These are phyloP conservation scores for Thermothielavioides terrestris DNA, from an alignment of 495 filamentous ascomycete species.

Conservation along the genomic window DNA sequence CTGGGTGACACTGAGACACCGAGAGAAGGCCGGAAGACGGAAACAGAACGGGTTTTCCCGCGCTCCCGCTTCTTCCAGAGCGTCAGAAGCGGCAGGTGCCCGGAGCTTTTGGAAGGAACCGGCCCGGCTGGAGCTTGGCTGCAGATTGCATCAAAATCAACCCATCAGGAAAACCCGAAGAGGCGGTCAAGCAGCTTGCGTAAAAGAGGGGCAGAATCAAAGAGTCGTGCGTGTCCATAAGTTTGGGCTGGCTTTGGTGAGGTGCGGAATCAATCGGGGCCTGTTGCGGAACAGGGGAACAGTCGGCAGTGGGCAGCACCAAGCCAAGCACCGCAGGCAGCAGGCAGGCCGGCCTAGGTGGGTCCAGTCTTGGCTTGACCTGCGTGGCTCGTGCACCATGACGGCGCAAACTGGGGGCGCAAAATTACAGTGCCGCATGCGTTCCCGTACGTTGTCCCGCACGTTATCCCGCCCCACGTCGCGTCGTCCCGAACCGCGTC, in stretches of 20 bases:
- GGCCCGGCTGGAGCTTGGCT: neutral
- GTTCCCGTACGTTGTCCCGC: too few relatives aligned
- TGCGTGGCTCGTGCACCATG: slow-evolving; percentile 1
- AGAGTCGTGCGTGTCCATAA: neutral
- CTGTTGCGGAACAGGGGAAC: neutral
- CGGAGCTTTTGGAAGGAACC: neutral
- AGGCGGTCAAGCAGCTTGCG: slow-evolving; percentile 1
- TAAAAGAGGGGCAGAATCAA: neutral
- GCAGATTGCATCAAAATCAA: neutral
- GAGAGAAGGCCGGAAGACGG: too few relatives aligned
- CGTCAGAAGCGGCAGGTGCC: neutral
- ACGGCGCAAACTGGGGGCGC: neutral
- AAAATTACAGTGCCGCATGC: neutral
- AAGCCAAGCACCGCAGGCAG: neutral
- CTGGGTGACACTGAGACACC: neutral
- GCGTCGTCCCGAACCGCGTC: slow-evolving; percentile 10
- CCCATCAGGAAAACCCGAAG: neutral
- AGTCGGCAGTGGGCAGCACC: too few relatives aligned
- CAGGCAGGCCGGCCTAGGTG: too few relatives aligned
- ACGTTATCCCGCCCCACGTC: slow-evolving; percentile 8
- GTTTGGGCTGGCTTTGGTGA: too few relatives aligned
- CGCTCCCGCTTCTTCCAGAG: neutral
- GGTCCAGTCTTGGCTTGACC: too few relatives aligned
- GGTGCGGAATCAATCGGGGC: too few relatives aligned
- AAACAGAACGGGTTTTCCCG: too few relatives aligned